Evolutionary conservation across 2,329 filamentous ascomycete species (phyloP).

Genomic region (Corinectria fuckeliana): DNA sequence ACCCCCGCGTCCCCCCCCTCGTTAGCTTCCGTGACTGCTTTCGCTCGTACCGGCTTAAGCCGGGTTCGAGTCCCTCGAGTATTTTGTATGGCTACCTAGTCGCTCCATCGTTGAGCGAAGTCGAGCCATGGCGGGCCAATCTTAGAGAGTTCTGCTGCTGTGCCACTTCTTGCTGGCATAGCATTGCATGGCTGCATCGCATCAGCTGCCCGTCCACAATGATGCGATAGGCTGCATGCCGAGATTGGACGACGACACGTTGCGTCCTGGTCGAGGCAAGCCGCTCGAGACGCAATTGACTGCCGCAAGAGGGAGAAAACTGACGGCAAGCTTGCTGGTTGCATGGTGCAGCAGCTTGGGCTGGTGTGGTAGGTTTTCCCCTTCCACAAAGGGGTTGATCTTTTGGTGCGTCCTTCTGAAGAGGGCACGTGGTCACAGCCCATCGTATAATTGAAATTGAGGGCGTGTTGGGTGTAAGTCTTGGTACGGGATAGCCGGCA

Average conservation of each 20-base stretch:
- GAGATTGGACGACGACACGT: constrained; percentile 33
- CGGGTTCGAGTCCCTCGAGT: constrained; percentile 6
- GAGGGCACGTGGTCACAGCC: constrained; percentile 35
- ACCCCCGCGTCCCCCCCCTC: background rate
- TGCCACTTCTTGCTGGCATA: constrained; percentile 34
- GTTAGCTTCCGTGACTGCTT: background rate
- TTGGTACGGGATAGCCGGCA: constrained; percentile 41
- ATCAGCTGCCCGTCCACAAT: constrained; percentile 37
- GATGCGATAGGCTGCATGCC: constrained; percentile 37
- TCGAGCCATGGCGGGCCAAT: constrained; percentile 29
- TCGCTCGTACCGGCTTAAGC: constrained; percentile 1
- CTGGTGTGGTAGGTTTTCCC: constrained; percentile 27
- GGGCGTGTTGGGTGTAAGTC: constrained; percentile 35
- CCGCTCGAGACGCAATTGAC: constrained; percentile 25
- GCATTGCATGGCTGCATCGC: constrained; percentile 38
- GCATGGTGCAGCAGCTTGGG: constrained; percentile 27
- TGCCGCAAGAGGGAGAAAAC: constrained; percentile 15
- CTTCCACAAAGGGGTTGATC: constrained; percentile 28
- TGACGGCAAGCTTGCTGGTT: constrained; percentile 21
- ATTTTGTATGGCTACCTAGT: constrained; percentile 18
- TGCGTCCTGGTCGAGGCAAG: constrained; percentile 28
- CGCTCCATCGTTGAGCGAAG: constrained; percentile 18
- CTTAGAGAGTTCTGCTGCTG: constrained; percentile 27
- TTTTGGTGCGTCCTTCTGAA: constrained; percentile 25
- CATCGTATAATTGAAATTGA: constrained; percentile 37